Base-by-base conservation (phyloP, 306 rosid genomes). In the Sphenostylis stenocarpa region DNA sequence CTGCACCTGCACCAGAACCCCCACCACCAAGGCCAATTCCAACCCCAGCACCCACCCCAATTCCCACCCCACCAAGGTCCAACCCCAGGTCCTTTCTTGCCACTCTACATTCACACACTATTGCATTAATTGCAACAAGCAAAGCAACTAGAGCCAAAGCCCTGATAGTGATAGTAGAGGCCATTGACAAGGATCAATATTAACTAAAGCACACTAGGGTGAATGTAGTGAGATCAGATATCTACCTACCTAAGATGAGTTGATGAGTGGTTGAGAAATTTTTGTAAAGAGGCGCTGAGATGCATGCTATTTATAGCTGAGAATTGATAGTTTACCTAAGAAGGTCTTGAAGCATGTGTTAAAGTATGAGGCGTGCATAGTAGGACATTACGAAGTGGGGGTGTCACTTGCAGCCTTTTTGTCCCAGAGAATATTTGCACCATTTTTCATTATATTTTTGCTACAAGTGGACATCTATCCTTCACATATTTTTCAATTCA, bases 51-150 rank as follows among this genome's bases (percentile, higher is more conserved):
- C 94, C 93, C 14, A 84, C 4, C 7, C 93, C 93, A 64, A 85
- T 1, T 44, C 94, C 92, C 5, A 85, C 1, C 8, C 93, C 91
- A 67, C 92, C 97, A 1, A 91, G 80, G 83, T 87, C 83, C 75
- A 89, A 29, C 7, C 94, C 92, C 2, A 91, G 82, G 72, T 91
- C 87, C 77, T 88, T 88, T 73, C 94, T 86, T 16, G 77, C 91
- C 17, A 65, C 89, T 70, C 90, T 80, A 23, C 97, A 75, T 21
- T 88, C 88, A 19, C 81, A 83, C 1, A 55, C 47, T 13, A 80
- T 70, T 1, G 21, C 65, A 47, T 75, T 74, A 7, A 85, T 23
- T 2, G 80, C 82, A 78, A 88, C 78, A 16, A 88, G 65, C 69
- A 91, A 65, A 76, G 86, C 81, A 61, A 77, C 70, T 41, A 86